These are phyloP conservation scores for Suillus bovinus DNA, from an alignment of 768 basidiomycete species.

Conservation along the genomic window DNA sequence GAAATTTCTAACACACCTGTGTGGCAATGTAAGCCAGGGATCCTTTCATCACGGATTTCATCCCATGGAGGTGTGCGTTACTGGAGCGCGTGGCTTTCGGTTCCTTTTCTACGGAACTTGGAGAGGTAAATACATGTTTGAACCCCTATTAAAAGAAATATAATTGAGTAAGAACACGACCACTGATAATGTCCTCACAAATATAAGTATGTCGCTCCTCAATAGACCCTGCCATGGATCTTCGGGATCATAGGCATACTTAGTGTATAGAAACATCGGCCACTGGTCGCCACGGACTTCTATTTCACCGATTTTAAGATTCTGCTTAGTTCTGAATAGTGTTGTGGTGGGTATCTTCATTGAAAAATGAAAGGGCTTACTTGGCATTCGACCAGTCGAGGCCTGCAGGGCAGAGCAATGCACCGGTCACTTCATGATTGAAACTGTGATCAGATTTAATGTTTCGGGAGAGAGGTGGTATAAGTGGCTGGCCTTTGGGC, in stretches of 20 bases:
- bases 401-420: constrained; percentile 30
- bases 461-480: constrained; percentile 10
- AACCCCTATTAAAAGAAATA: constrained; percentile 27
- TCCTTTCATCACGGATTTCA: constrained; percentile 16
- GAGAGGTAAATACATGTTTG: constrained; percentile 32
- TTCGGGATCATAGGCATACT: not conserved
- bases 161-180: not conserved
- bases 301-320: not conserved
- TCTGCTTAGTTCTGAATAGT: not conserved
- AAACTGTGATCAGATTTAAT: constrained; percentile 18
- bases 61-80: constrained; percentile 21
- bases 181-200: constrained; percentile 4
- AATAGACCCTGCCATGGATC: constrained; percentile 28
- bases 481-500: constrained; percentile 18
- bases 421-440: constrained; percentile 29
- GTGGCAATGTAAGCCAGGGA: constrained; percentile 25
- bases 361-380: constrained; percentile 4
- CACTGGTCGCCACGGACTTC: not conserved
- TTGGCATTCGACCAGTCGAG: constrained; percentile 26
- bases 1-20: too few species aligned
- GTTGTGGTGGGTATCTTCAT: not conserved
- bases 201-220: constrained; percentile 20
- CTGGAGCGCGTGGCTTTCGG: constrained; percentile 27
- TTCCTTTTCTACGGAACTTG: constrained; percentile 30
- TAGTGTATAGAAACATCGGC: not conserved